Evolutionary conservation across 169 alveolate species (phyloP).

Genomic region (Eimeria praecox): DNA sequence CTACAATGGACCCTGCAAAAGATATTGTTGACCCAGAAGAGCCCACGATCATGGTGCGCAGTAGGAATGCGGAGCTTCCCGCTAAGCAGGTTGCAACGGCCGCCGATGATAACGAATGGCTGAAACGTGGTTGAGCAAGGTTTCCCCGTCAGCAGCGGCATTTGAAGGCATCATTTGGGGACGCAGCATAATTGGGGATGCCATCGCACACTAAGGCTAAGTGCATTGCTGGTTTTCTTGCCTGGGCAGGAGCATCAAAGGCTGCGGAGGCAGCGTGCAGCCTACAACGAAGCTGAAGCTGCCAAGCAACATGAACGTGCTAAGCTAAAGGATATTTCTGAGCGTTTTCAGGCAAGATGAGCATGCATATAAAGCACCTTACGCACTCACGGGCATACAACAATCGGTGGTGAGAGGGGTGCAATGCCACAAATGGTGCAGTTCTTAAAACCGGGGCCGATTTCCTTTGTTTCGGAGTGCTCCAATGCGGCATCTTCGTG

Average conservation of each 20-base stretch:
- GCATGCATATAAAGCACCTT: background rate
- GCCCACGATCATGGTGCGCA: constrained; percentile 63
- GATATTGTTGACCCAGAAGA: constrained; percentile 34
- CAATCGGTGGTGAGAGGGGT: background rate
- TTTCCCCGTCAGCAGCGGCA: background rate
- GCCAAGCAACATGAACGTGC: constrained; percentile 21
- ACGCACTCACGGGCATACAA: background rate
- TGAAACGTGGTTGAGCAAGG: background rate
- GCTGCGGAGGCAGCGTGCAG: constrained; percentile 25
- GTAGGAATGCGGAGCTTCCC: background rate
- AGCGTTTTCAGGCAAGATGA: constrained; percentile 51
- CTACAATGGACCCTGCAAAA: background rate
- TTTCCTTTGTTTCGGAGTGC: background rate
- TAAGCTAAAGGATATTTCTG: background rate
- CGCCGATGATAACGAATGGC: background rate
- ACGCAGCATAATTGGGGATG: background rate
- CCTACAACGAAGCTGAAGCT: constrained; percentile 5
- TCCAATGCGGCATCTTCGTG: background rate
- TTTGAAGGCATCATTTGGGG: too few species aligned
- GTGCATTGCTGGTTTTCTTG: background rate
- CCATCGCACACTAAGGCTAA: background rate
- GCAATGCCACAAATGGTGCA: background rate
- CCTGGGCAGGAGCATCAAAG: constrained; percentile 61
- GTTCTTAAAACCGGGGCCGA: background rate
- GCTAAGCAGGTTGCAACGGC: background rate